These are phyloP conservation scores for Sporothrix luriei DNA, from an alignment of 2,329 filamentous ascomycete genomes.

Conservation along the genomic window DNA sequence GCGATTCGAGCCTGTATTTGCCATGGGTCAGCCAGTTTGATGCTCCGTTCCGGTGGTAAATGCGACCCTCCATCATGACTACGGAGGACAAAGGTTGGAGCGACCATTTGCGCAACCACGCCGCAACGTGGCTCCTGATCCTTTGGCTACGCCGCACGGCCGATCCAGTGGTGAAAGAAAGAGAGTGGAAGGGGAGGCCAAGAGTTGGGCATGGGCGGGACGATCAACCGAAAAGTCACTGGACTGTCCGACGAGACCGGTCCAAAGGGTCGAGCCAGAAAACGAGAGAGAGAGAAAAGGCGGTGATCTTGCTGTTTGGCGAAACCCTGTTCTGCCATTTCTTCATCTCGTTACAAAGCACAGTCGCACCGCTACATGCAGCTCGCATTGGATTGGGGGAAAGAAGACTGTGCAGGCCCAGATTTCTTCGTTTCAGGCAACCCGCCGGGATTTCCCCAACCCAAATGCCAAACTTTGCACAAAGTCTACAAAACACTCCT, in stretches of 20 bases:
- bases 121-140: background rate
- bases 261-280: background rate
- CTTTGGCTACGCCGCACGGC: conserved; percentile 3
- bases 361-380: conserved; percentile 10
- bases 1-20: conserved; percentile 4
- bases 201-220: background rate
- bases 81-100: background rate
- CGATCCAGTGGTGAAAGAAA: background rate
- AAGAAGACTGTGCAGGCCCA: background rate
- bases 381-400: conserved; percentile 3
- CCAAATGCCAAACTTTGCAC: background rate
- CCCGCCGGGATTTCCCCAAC: conserved; percentile 23
- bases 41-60: conserved; percentile 14
- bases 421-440: conserved; percentile 17
- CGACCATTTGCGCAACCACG: background rate
- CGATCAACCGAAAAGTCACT: conserved; percentile 19
- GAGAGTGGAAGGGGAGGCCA: background rate
- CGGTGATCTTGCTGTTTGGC: background rate
- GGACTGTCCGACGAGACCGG: background rate
- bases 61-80: conserved; percentile 24
- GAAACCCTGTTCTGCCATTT: background rate
- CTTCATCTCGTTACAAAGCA: background rate
- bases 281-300: background rate
- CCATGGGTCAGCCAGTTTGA: conserved; percentile 20
- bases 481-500: background rate